phyloP scores from a whole-genome alignment of 2,329 filamentous ascomycete species.

The Nemania diffusa region DNA sequence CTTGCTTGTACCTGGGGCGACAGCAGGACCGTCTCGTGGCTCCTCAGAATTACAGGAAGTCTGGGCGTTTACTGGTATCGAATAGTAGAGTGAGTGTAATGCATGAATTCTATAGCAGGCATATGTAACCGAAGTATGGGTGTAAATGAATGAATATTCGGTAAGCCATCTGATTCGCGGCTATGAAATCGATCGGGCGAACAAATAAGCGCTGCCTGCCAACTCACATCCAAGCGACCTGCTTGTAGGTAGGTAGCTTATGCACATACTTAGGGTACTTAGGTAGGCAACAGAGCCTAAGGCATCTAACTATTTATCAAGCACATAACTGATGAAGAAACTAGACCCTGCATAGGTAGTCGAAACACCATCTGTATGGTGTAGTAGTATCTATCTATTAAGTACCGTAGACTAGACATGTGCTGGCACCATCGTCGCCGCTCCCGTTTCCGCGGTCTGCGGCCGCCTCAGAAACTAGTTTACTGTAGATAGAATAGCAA shows the following conservation, averaged over 20 bases:
- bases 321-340: no score
- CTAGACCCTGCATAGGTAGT: no score
- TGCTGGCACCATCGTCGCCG: slow-evolving; percentile 10
- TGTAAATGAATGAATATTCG: background rate
- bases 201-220: slow-evolving; percentile 3
- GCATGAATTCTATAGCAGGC: no score
- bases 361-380: no score
- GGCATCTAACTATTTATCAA: background rate
- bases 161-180: slow-evolving; percentile 8
- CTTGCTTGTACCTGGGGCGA: background rate
- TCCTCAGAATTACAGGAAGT: background rate
- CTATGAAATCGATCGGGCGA: background rate
- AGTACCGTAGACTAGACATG: no score
- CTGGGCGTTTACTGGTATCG: no score
- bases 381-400: no score
- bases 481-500: no score
- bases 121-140: no score
- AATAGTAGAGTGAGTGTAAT: no score
- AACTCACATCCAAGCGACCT: background rate
- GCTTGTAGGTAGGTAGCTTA: no score
- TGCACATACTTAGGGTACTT: no score
- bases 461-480: background rate
- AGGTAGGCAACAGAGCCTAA: background rate
- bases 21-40: background rate
- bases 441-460: background rate